phyloP scores from a whole-genome alignment of 2,329 filamentous ascomycete genomes.

The Pestalotiopsis sp. region DNA sequence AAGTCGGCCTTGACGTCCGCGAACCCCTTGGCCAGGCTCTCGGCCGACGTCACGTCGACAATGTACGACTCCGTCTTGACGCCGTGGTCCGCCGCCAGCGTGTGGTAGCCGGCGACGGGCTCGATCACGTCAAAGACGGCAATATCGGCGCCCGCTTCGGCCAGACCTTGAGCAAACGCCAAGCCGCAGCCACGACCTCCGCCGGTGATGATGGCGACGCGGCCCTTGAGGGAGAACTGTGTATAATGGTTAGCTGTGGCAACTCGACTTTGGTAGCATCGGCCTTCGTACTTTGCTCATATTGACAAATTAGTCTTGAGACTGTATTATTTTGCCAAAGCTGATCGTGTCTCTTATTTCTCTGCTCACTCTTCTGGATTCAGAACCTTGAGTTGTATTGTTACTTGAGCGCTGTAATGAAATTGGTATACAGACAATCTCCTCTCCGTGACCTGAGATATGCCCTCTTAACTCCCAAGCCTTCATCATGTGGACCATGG shows the following conservation, averaged over 20 bases:
- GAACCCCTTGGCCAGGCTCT: slow-evolving; percentile 32
- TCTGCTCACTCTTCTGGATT: too few species aligned
- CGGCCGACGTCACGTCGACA: slow-evolving; percentile 39
- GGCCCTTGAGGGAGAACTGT: slow-evolving; percentile 51
- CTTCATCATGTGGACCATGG: not conserved
- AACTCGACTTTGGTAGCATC: not conserved
- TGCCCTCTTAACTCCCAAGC: not conserved
- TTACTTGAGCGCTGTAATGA: not conserved
- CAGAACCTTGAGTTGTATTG: not conserved
- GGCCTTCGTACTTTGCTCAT: slow-evolving; percentile 1
- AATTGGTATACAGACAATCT: not conserved
- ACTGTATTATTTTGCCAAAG: too few species aligned
- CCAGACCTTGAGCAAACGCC: slow-evolving; percentile 45
- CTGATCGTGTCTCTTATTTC: too few species aligned
- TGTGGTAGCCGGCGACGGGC: slow-evolving; percentile 38
- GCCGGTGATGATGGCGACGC: slow-evolving; percentile 48
- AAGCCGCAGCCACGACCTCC: slow-evolving; percentile 49
- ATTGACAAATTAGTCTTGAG: not conserved
- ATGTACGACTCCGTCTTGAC: slow-evolving; percentile 44
- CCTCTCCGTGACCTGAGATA: too few species aligned
- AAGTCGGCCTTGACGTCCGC: slow-evolving; percentile 33
- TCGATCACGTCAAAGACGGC: slow-evolving; percentile 50
- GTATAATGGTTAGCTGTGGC: not conserved
- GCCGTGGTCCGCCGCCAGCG: slow-evolving; percentile 41
- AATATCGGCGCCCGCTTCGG: slow-evolving; percentile 48